Conservation (phyloP, 768 basidiomycete genomes). For the Tricholoma sp. region DNA sequence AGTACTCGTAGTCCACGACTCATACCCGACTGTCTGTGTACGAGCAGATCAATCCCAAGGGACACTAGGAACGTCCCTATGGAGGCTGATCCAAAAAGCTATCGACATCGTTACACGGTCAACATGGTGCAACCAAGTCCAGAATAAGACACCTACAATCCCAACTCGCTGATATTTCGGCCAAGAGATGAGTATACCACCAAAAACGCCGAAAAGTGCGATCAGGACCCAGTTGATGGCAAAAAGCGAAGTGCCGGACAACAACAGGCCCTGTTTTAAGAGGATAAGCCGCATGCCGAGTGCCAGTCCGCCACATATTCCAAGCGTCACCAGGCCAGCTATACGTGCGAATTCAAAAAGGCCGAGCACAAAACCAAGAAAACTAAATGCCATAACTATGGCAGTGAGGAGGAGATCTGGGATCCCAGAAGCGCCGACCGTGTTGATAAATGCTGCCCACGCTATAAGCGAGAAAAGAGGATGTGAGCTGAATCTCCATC, state of each 20-base stretch:
- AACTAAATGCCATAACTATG: constrained; percentile 45
- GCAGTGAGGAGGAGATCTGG: constrained; percentile 47
- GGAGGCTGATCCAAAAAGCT: constrained; percentile 39
- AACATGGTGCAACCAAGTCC: neutral
- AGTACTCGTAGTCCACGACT: constrained; percentile 59
- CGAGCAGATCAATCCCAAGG: constrained; percentile 51
- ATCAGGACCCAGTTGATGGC: constrained; percentile 51
- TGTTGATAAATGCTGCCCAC: constrained; percentile 62
- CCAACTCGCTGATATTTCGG: constrained; percentile 36
- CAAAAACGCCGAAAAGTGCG: constrained; percentile 36
- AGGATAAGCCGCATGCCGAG: constrained; percentile 52
- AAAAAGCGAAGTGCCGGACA: constrained; percentile 28
- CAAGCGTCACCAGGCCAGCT: constrained; percentile 41
- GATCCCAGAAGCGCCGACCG: constrained; percentile 41
- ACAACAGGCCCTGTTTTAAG: constrained; percentile 43
- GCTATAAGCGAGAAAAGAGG: constrained; percentile 26
- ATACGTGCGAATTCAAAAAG: constrained; percentile 45
- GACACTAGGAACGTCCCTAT: constrained; percentile 55
- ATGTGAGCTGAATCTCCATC: neutral
- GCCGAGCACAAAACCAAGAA: constrained; percentile 47
- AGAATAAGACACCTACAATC: constrained; percentile 37
- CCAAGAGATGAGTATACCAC: constrained; percentile 37
- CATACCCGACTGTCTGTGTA: constrained; percentile 57
- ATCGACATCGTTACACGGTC: neutral
- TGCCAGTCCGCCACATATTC: constrained; percentile 51